Percentiles rank a stretch among this genome's conserved stretches.
Conservation (phyloP, 2,329 filamentous ascomycete genomes). For the Fusarium cicatricum region DNA sequence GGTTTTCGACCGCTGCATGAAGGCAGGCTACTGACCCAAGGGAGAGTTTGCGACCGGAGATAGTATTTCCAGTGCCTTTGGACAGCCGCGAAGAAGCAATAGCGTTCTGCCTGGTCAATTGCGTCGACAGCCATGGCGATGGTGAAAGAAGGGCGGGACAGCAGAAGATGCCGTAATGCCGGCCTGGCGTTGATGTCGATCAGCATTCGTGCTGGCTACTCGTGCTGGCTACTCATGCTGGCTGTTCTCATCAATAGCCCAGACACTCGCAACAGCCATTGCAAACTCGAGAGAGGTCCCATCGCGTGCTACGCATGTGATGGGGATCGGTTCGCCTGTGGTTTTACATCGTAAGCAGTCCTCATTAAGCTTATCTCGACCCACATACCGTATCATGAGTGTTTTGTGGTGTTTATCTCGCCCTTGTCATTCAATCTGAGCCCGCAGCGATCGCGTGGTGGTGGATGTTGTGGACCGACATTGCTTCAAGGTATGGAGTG, state of each 20-base stretch:
- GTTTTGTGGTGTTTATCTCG: neutral
- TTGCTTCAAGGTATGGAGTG: slow-evolving; percentile 3
- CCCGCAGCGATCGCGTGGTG: slow-evolving; percentile 2
- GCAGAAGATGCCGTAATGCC: neutral
- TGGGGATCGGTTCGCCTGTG: neutral
- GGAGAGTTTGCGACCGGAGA: neutral
- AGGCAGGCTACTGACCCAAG: neutral
- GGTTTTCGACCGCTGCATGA: slow-evolving; percentile 7
- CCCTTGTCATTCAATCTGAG: slow-evolving; percentile 2
- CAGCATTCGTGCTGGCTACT: neutral
- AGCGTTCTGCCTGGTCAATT: slow-evolving; percentile 24
- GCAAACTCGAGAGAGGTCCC: neutral
- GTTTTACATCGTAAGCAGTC: slow-evolving; percentile 15
- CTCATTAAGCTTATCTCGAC: slow-evolving; percentile 30
- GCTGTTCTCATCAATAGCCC: neutral
- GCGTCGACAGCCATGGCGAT: slow-evolving; percentile 36
- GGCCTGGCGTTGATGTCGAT: slow-evolving; percentile 16
- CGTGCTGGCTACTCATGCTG: slow-evolving; percentile 1
- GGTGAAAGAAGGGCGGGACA: slow-evolving; percentile 26
- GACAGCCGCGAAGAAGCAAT: neutral
- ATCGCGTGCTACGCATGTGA: slow-evolving; percentile 1
- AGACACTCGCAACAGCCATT: neutral
- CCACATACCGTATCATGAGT: slow-evolving; percentile 23
- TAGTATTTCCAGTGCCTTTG: neutral
- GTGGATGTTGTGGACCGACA: slow-evolving; percentile 1